Evolutionary conservation across 2,329 filamentous ascomycete genomes (phyloP), one percentile per base, ranked within the genome.

Genomic region (Fusarium domesticum): DNA sequence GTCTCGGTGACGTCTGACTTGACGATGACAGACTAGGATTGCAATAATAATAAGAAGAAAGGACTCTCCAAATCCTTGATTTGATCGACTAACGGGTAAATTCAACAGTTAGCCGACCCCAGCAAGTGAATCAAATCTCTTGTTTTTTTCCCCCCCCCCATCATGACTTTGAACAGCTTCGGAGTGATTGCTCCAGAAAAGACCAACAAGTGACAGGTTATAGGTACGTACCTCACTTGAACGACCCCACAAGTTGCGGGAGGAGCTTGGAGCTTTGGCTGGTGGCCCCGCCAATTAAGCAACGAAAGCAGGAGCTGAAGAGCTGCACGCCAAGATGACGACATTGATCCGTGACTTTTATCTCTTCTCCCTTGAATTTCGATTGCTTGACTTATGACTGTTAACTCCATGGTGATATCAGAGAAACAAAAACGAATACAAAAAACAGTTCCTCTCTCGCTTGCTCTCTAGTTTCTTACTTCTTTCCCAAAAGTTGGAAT

Each of bases 261-360:
- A 39, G 37, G 39, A 39, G 34, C 37, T 38, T 23, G 51, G 42
- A 50, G 53, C 48, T 32, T 18, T 28, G 34, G 18, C 23, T 40
- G 15, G 19, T 35, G 35, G 37, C 36, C 32, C 37, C 32, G 23
- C 36, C 20, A 30, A 39, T 20, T 37, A 20, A 15, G 25, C 47
- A 28, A 18, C 31, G 15, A 33, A 7, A 18, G 15, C 5, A 3
- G 8, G n/a, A 33, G n/a, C 31, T 15, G 31, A 16, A 12, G 25
- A 37, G 28, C 42, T 48, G 28, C 39, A 37, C 15, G 30, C 45
- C 30, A 43, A 25, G 19, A 56, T 56, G 53, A 56, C 53, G 53
- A 57, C 53, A 56, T 55, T 35, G 51, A 55, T 35, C 31, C 35
- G 12, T 15, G 37, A 53, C 37, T 42, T 47, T 40, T n/a, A n/a